Evolutionary conservation across 805 yeast species (phyloP), one percentile per base, ranked within the genome.

Genomic region (Saturnispora silvae): DNA sequence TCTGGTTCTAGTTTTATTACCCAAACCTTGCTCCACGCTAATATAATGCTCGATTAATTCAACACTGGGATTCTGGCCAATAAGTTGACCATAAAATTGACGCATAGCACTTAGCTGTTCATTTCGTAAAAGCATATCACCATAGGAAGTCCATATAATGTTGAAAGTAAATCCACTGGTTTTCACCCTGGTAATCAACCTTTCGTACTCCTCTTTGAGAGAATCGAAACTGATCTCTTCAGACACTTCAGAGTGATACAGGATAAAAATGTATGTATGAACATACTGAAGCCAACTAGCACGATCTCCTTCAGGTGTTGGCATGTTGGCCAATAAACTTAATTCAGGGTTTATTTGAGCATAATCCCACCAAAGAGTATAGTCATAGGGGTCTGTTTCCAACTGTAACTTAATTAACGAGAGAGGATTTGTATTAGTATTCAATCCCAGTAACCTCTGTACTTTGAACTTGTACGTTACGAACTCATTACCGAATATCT

Each of bases 311-410:
- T 31, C 27, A 9, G 40, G 54, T 32, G 54, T 70, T 0, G 78
- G 84, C 1, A 45, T 45, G 4, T 50, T 29, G 5, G 24, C 16
- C 9, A 36, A 17, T 31, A 16, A 4, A n/a, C 20, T 20, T 14
- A 26, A 6, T 9, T 20, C 9, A 9, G 7, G 10, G 11, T 25
- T 25, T 5, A n/a, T 25, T n/a, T 25, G 63, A 2, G 84, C 41
- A 48, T 77, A 77, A 0, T 71, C 53, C 89, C 95, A 86, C 96
- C 97, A 87, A 0, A 75, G 60, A 48, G 81, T 92, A 54, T 74
- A 77, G 57, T 83, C 82, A 0, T 39, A 28, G 1, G 84, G 77
- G 36, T 70, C 62, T n/a, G 11, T 4, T 20, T 24, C 22, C n/a
- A 36, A 31, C 1, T 18, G n/a, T 4, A 24, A 13, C 15, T 34